Evolutionary conservation across 352 stramenopile genomes (phyloP).

Genomic region (Peronospora belbahrii): DNA sequence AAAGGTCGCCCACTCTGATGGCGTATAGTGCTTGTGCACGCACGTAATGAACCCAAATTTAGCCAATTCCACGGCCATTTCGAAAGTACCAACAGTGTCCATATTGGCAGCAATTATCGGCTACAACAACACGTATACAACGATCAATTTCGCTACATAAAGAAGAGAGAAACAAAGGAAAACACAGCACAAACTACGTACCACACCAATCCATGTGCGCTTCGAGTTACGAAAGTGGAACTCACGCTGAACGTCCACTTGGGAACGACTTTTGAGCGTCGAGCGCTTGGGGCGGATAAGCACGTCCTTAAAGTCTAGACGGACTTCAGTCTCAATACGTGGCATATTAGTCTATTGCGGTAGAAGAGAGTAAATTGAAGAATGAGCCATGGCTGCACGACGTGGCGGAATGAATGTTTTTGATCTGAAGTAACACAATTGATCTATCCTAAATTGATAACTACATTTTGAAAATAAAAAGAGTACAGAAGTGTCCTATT

Average conservation of each 20-base stretch:
- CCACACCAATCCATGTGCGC: conserved; percentile 63
- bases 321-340: conserved; percentile 85
- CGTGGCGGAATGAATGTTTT: no score
- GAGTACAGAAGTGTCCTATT: no score
- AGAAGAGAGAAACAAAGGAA: background rate
- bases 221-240: conserved; percentile 75
- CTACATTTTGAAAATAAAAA: no score
- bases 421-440: no score
- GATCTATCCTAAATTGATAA: no score
- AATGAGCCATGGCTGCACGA: no score
- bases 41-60: conserved; percentile 84
- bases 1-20: conserved; percentile 61
- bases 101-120: conserved; percentile 89
- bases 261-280: conserved; percentile 83
- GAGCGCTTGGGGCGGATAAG: conserved; percentile 90
- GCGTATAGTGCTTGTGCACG: conserved; percentile 87
- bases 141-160: background rate
- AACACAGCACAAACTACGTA: no score
- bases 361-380: no score
- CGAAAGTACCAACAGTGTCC: conserved; percentile 89
- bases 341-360: conserved; percentile 54
- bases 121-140: conserved; percentile 10
- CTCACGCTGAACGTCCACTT: conserved; percentile 70
- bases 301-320: conserved; percentile 91
- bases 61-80: conserved; percentile 74